Evolutionary conservation across 2,329 filamentous ascomycete species (phyloP), one percentile per base, ranked within the genome.

Genomic region (Chlorencoelia australis): DNA sequence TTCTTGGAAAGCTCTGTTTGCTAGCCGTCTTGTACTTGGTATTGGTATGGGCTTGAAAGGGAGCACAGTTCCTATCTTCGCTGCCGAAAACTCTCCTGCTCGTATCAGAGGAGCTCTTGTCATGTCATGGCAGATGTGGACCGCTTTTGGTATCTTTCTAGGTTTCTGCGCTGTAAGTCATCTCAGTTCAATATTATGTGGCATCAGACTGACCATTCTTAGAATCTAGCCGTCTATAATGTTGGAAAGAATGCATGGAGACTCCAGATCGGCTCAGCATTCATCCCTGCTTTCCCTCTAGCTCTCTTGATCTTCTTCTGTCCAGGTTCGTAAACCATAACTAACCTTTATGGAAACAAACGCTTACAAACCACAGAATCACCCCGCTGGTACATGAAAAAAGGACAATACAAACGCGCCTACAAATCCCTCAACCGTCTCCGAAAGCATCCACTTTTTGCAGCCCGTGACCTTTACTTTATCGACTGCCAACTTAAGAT

Each of bases 81-180:
- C 68, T 6, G 69, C 71, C 1, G 71, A 75, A 49, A 70, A 67
- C 35, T 63, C 65, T 2, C 71, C 71, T 3, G 65, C 67, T 4
- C 47, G 53, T 8, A 67, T 75, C 41, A 63, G 71, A 35, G 71
- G 71, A 39, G 69, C 79, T 6, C 65, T 91, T 13, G 82, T 88
- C 47, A 89, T 91, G 83, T 79, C 77, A 43, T 89, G 83, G 83
- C 79, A 88, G 59, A 63, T 82, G 57, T 81, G 75, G 73, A 76
- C 69, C 4, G 68, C 69, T 5, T 73, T 77, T 52, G 73, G 73
- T 36, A 76, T 77, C 44, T 68, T 75, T 47, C 59, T 76, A 13
- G 50, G 51, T 4, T 47, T 44, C 16, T 46, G 37, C 59, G 22
- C 58, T 56, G n/a, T n/a, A n/a, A n/a, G n/a, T n/a, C n/a, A n/a